A percentile compares a stretch with the other conserved stretches of the same genome.
Evolutionary conservation across 208 protist species (phyloP).

Genomic region (Trypanosoma boissoni): DNA sequence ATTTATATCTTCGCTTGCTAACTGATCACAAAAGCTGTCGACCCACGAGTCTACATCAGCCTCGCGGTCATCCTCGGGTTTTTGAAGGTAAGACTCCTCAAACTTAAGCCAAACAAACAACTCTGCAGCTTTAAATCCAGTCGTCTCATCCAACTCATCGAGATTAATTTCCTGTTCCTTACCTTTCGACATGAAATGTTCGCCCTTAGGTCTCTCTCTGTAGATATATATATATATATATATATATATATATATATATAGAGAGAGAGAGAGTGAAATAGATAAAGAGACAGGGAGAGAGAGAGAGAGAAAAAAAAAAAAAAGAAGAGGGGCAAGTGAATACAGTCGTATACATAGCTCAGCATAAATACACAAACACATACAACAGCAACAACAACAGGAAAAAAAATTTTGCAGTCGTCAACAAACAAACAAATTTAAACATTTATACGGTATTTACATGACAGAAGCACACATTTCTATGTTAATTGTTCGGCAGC

Average conservation of each 20-base stretch:
- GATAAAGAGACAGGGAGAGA: too few relatives aligned
- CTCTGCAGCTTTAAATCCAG: slow-evolving; percentile 82
- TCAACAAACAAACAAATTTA: too few relatives aligned
- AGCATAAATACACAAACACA: too few relatives aligned
- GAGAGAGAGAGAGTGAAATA: slow-evolving; percentile 10
- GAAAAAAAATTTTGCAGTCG: too few relatives aligned
- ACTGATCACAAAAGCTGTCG: slow-evolving; percentile 70
- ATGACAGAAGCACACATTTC: too few relatives aligned
- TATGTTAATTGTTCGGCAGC: too few relatives aligned
- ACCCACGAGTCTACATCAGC: slow-evolving; percentile 74
- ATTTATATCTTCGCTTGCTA: slow-evolving; percentile 46
- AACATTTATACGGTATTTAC: too few relatives aligned
- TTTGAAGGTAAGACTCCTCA: slow-evolving; percentile 54
- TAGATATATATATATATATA: slow-evolving; percentile 14
- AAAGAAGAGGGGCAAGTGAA: too few relatives aligned
- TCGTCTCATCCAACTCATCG: slow-evolving; percentile 75
- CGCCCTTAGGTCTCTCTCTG: not conserved
- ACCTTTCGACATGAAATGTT: slow-evolving; percentile 17
- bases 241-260: slow-evolving; percentile 14
- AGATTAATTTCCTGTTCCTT: slow-evolving; percentile 47
- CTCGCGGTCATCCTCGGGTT: slow-evolving; percentile 54
- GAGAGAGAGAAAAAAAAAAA: too few relatives aligned
- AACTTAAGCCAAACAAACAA: slow-evolving; percentile 76
- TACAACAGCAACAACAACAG: too few relatives aligned
- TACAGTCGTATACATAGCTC: too few relatives aligned